These are phyloP conservation scores for Fusarium stilboides DNA, from an alignment of 2,329 filamentous ascomycete genomes.

Conservation along the genomic window DNA sequence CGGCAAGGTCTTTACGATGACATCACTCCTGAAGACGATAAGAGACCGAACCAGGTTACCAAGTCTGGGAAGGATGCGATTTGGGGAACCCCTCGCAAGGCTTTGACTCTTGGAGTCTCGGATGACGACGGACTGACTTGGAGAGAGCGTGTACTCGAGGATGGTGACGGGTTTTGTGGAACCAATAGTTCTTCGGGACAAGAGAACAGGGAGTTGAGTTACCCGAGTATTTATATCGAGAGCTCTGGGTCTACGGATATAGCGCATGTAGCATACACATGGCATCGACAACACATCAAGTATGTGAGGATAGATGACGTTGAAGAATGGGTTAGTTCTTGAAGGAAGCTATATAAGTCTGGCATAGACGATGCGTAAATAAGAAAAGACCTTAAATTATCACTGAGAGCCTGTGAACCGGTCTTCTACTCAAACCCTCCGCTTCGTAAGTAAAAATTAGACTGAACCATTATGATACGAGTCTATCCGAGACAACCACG, in stretches of 20 bases:
- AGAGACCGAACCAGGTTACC: slow-evolving; percentile 56
- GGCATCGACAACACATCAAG: slow-evolving; percentile 60
- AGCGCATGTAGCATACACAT: slow-evolving; percentile 60
- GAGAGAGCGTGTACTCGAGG: slow-evolving; percentile 58
- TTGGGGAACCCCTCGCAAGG: slow-evolving; percentile 60
- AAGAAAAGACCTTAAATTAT: too few relatives aligned
- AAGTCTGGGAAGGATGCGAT: slow-evolving; percentile 58
- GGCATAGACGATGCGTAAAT: background rate
- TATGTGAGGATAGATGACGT: slow-evolving; percentile 53
- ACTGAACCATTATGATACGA: too few relatives aligned
- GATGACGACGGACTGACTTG: slow-evolving; percentile 57
- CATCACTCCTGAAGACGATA: slow-evolving; percentile 59
- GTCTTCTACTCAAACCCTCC: too few relatives aligned
- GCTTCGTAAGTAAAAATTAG: too few relatives aligned
- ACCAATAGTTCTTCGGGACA: slow-evolving; percentile 61
- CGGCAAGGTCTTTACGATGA: slow-evolving; percentile 62
- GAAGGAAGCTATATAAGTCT: rapidly evolving
- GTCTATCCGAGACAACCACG: too few relatives aligned
- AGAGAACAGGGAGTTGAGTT: slow-evolving; percentile 61
- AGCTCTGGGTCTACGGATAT: slow-evolving; percentile 18
- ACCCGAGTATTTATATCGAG: slow-evolving; percentile 58
- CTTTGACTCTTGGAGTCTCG: slow-evolving; percentile 55
- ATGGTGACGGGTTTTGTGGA: slow-evolving; percentile 62
- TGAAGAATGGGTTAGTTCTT: slow-evolving; percentile 44
- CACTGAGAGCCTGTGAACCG: too few relatives aligned